These are phyloP conservation scores for Rhizoclosmatium sp. DNA, from an alignment of 192 early-diverging fungal genomes.

Conservation along the genomic window DNA sequence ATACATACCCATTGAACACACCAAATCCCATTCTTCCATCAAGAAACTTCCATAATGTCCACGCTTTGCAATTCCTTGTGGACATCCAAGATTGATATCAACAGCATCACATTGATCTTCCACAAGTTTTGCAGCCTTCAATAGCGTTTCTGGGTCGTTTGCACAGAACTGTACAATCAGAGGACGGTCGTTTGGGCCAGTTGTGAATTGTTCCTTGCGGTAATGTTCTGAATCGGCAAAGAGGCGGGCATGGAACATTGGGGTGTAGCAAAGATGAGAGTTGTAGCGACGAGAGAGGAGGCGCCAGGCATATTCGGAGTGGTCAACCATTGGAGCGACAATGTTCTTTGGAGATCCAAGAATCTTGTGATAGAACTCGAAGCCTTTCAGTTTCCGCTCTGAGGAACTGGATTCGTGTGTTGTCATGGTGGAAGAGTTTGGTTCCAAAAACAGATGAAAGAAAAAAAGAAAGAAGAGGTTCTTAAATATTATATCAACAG, in stretches of 20 bases:
- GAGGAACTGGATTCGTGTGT: not conserved
- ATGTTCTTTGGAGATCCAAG: constrained; percentile 79
- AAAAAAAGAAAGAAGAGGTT: no score
- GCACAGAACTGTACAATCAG: constrained; percentile 95
- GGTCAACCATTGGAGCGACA: constrained; percentile 96
- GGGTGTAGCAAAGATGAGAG: constrained; percentile 93
- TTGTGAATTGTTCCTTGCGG: constrained; percentile 47
- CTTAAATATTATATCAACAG: no score
- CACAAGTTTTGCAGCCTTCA: constrained; percentile 83
- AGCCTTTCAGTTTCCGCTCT: constrained; percentile 70
- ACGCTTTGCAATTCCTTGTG: constrained; percentile 90
- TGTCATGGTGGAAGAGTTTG: not conserved
- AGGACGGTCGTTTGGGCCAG: constrained; percentile 75
- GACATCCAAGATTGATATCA: constrained; percentile 96
- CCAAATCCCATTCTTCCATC: constrained; percentile 88
- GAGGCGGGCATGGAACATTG: constrained; percentile 94
- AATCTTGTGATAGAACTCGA: constrained; percentile 78
- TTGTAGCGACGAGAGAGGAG: constrained; percentile 86
- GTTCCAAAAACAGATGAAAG: not conserved
- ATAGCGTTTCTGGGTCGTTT: constrained; percentile 86
- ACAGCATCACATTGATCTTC: constrained; percentile 89
- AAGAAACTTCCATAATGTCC: constrained; percentile 94
- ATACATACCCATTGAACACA: constrained; percentile 58
- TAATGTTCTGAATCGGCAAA: constrained; percentile 76
- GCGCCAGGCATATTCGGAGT: constrained; percentile 94